These are phyloP conservation scores for Candida glaebosa DNA, from an alignment of 805 yeast species.

Conservation along the genomic window DNA sequence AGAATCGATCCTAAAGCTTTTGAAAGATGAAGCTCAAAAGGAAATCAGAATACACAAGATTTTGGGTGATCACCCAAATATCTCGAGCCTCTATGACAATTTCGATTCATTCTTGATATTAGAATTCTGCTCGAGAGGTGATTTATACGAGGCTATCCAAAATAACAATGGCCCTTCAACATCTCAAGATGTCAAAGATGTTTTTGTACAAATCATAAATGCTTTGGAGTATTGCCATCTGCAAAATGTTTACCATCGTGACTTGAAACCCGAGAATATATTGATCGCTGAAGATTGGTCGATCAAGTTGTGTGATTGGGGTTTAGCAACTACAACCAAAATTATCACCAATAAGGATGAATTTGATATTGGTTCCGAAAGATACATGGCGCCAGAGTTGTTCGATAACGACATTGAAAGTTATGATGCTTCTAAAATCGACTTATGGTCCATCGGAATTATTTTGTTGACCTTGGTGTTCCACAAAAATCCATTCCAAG, in stretches of 20 bases:
- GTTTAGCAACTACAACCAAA: constrained; percentile 50
- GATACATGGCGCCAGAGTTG: constrained; percentile 94
- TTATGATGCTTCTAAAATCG: constrained; percentile 79
- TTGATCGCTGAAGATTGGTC: constrained; percentile 54
- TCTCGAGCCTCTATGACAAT: constrained; percentile 44
- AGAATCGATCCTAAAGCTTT: constrained; percentile 24
- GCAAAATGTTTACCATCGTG: constrained; percentile 50
- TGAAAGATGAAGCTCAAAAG: constrained; percentile 56
- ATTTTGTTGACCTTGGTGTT: constrained; percentile 81
- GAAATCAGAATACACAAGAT: constrained; percentile 65
- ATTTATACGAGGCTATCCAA: constrained; percentile 76
- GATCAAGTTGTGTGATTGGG: constrained; percentile 57
- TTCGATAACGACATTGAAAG: constrained; percentile 57
- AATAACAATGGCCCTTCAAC: constrained; percentile 58
- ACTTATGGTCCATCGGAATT: constrained; percentile 87
- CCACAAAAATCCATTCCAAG: constrained; percentile 81
- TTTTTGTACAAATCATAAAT: constrained; percentile 45
- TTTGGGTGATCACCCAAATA: constrained; percentile 50
- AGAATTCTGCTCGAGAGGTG: constrained; percentile 88
- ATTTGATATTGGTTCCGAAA: constrained; percentile 83
- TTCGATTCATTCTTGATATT: constrained; percentile 54
- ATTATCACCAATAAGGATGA: constrained; percentile 51
- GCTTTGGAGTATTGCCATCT: constrained; percentile 52
- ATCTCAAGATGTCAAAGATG: constrained; percentile 53
- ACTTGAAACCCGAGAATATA: constrained; percentile 57